Evolutionary conservation across 768 basidiomycete species (phyloP), one percentile per base, ranked within the genome.

Genomic region (Tephrocybe sp.): DNA sequence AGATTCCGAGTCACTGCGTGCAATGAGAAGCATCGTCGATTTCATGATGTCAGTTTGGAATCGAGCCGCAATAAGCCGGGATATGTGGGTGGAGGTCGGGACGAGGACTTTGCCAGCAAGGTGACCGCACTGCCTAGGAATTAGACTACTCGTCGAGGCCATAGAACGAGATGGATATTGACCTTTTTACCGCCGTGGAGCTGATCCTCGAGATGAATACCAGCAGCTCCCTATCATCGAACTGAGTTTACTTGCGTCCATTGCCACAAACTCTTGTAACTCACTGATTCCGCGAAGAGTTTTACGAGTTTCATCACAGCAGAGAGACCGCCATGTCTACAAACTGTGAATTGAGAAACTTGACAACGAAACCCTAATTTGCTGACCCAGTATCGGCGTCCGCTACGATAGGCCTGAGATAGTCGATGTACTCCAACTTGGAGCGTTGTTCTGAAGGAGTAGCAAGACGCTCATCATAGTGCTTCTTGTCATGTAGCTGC

Each of bases 261-360:
- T 51, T n/a, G n/a, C 26, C 28, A 9, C 14, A 20, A 12, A 39
- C 11, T 5, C 17, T 18, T 28, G 12, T 39, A 23, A 11, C 40
- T 66, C 61, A 87, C 87, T 46, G 89, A 88, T 74, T 97, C 95
- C n/a, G 91, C 94, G 61, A 98, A 96, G 18, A 94, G 76, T 63
- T 97, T 98, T 32, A 84, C 84, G 7, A 98, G 79, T 72, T 97
- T 98, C 88, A 98, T 93, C 45, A 96, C 90, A 12, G 93, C 81
- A 17, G 93, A 93, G n/a, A 87, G 76, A 15, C 93, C 93, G 42
- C 95, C 95, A 60, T 96, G 94, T 26, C 93, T 95, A 48, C 26
- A 26, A 26, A 37, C 12, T 58, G 51, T 61, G 47, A 45, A 45
- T 38, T 42, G 26, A 21, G 15, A 34, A 36, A 15, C 38, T 4